These are phyloP conservation scores for Escovopsis sp. DNA, from an alignment of 2,329 filamentous ascomycete genomes.

Conservation along the genomic window DNA sequence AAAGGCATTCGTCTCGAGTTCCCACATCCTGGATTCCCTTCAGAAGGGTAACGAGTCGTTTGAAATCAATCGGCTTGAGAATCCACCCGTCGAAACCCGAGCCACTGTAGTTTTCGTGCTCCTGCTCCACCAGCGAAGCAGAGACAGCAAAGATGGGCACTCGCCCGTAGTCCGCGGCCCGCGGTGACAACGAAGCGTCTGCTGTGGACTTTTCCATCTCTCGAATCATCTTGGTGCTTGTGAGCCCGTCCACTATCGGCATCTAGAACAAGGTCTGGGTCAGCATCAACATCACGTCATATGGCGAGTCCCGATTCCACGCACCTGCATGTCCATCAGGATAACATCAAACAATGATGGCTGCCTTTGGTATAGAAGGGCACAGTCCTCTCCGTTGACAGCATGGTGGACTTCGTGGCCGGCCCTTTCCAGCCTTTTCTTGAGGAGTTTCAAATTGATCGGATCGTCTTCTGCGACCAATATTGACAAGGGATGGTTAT, in stretches of 20 bases:
- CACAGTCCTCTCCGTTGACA: slow-evolving; percentile 75
- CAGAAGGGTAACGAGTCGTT: slow-evolving; percentile 54
- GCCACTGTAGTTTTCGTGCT: slow-evolving; percentile 54
- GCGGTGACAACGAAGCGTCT: slow-evolving; percentile 37
- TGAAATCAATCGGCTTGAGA: slow-evolving; percentile 74
- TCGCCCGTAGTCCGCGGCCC: slow-evolving; percentile 46
- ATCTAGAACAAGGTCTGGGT: slow-evolving; percentile 43
- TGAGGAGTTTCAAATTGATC: slow-evolving; percentile 69
- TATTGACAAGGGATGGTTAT: slow-evolving; percentile 34
- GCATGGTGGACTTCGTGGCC: slow-evolving; percentile 60
- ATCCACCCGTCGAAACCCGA: slow-evolving; percentile 87
- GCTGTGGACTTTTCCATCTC: slow-evolving; percentile 45
- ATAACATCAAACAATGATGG: slow-evolving; percentile 57
- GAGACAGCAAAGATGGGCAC: slow-evolving; percentile 80
- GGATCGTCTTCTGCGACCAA: slow-evolving; percentile 81
- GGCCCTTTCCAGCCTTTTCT: slow-evolving; percentile 63
- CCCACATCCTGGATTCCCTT: slow-evolving; percentile 50
- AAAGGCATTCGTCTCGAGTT: slow-evolving; percentile 47
- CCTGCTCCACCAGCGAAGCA: slow-evolving; percentile 60
- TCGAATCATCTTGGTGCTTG: slow-evolving; percentile 71
- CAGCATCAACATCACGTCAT: background rate
- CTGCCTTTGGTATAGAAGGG: slow-evolving; percentile 50
- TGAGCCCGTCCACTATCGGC: slow-evolving; percentile 79
- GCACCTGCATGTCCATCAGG: slow-evolving; percentile 85
- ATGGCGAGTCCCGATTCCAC: slow-evolving; percentile 12